A percentile compares a stretch with the other conserved stretches of the same genome.
These are phyloP conservation scores for Schoenoplectus tabernaemontani DNA, from an alignment of 202 grass and related monocot species.

Conservation along the genomic window DNA sequence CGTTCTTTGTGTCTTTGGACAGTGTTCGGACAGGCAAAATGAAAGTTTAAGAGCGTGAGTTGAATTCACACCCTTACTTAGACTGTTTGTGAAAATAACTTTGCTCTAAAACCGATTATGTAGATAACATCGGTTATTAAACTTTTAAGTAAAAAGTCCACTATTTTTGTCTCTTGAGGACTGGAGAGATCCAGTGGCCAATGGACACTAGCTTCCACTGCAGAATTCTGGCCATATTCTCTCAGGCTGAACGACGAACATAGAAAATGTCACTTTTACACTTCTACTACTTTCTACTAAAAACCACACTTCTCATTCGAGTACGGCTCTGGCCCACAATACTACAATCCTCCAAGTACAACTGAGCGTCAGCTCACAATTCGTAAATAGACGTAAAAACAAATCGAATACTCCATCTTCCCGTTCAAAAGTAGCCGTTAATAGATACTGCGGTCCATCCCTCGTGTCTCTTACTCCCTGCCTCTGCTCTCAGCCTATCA, in stretches of 20 bases:
- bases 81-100: no score
- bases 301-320: neutral
- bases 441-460: neutral
- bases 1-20: no score
- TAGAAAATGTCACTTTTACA: neutral
- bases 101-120: no score
- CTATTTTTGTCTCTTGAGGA: neutral
- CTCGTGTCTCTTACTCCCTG: neutral
- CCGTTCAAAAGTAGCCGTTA: slow-evolving; percentile 20
- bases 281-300: neutral
- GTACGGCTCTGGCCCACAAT: no score
- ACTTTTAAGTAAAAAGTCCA: no score
- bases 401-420: neutral
- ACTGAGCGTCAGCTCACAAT: no score
- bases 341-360: no score
- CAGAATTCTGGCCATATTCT: neutral
- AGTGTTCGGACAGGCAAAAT: no score
- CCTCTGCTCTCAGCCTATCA: neutral
- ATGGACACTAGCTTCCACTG: neutral
- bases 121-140: no score
- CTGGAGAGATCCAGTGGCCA: slow-evolving; percentile 3
- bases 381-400: neutral
- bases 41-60: no score
- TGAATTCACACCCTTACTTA: no score
- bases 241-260: neutral